Conservation (phyloP, 345 rosid genomes). For the Rhodamnia rubescens region DNA sequence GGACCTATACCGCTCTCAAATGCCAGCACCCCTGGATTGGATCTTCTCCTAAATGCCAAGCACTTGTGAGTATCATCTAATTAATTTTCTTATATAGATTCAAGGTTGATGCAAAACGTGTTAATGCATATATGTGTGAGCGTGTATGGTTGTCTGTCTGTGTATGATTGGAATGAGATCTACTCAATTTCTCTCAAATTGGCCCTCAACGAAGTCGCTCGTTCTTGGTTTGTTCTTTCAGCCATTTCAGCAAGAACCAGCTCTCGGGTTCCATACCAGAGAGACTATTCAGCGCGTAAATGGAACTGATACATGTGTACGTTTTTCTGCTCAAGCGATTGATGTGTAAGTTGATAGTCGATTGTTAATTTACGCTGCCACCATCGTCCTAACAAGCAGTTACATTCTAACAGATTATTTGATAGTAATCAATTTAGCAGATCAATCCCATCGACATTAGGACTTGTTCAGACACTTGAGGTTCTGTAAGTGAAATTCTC, state of each 20-base stretch:
- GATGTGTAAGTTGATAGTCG: neutral
- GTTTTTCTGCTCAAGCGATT: neutral
- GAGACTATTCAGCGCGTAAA: conserved; percentile 58
- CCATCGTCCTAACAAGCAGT: neutral
- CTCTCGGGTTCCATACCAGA: conserved; percentile 68
- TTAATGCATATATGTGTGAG: neutral
- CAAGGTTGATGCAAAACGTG: neutral
- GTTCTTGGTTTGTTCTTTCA: conserved; percentile 17
- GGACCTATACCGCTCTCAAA: conserved; percentile 65
- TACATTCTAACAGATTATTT: conserved; percentile 33
- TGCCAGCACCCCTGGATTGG: conserved; percentile 46
- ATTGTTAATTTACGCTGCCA: neutral
- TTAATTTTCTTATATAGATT: neutral
- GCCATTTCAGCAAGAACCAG: conserved; percentile 88
- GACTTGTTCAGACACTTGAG: conserved; percentile 68
- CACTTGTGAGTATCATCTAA: conserved; percentile 55
- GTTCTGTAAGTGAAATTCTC: conserved; percentile 69
- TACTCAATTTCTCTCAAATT: neutral
- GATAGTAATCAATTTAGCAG: conserved; percentile 68
- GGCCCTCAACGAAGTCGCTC: neutral
- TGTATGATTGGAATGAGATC: neutral
- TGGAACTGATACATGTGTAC: conserved; percentile 80
- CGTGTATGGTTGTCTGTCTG: neutral
- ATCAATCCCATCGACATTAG: conserved; percentile 50
- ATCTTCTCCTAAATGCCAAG: conserved; percentile 58